These are phyloP conservation scores for Globisporangium canariense DNA, from an alignment of 352 stramenopile genomes.

Conservation along the genomic window DNA sequence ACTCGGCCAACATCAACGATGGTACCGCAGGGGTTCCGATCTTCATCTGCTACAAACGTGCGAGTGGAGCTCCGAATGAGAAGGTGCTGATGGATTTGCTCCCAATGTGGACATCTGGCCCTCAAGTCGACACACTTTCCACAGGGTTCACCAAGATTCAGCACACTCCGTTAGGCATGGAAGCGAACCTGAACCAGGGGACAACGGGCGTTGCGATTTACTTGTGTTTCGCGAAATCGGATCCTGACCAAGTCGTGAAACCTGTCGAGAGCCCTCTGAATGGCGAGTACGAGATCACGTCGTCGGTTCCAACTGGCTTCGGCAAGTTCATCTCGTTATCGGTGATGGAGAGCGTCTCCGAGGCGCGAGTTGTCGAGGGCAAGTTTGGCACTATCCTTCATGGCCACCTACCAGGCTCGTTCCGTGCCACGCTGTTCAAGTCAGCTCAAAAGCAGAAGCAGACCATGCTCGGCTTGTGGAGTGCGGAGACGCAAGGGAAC, in stretches of 20 bases:
- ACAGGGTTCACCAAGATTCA: conserved; percentile 79
- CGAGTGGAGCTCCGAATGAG: conserved; percentile 14
- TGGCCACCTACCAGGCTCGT: conserved; percentile 46
- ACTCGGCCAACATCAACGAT: conserved; percentile 84
- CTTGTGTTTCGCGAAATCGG: conserved; percentile 65
- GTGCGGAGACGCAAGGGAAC: conserved; percentile 36
- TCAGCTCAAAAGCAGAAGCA: conserved; percentile 23
- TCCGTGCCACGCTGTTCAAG: conserved; percentile 55
- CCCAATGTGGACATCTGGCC: conserved; percentile 75
- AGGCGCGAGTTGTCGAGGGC: conserved; percentile 50
- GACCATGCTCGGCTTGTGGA: conserved; percentile 67
- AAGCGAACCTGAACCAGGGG: conserved; percentile 83
- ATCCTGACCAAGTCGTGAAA: conserved; percentile 43
- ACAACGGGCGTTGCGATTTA: conserved; percentile 73
- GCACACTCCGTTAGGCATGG: conserved; percentile 84
- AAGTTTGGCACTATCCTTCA: conserved; percentile 78
- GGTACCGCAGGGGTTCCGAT: conserved; percentile 68
- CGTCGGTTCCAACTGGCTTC: conserved; percentile 13
- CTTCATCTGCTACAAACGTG: conserved; percentile 78
- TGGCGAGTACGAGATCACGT: conserved; percentile 75
- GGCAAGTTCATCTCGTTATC: conserved; percentile 51
- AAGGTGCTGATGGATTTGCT: conserved; percentile 74
- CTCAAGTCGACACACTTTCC: conserved; percentile 55
- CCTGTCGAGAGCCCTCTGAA: conserved; percentile 68
- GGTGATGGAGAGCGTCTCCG: conserved; percentile 49